A percentile compares a stretch with the other conserved stretches of the same genome.
Conservation (phyloP, 2,329 filamentous ascomycete genomes). For the Ophiostoma sp. region DNA sequence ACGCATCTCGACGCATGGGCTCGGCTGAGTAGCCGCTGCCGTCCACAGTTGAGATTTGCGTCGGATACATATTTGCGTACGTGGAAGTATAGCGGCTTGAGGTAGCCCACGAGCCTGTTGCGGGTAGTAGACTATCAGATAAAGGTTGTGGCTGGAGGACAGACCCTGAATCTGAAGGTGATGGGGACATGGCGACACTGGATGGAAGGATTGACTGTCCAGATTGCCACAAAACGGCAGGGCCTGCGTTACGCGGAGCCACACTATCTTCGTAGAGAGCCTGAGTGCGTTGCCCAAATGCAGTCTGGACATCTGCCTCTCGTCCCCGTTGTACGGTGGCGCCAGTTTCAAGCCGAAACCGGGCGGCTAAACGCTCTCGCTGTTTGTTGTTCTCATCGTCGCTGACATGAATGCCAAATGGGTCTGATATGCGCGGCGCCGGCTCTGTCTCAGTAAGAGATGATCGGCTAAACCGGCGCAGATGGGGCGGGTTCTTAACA, state of each 20-base stretch:
- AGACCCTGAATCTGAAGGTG: not conserved
- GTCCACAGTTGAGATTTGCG: conserved; percentile 11
- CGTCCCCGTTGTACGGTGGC: not conserved
- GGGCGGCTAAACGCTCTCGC: not conserved
- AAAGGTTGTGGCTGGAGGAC: not conserved
- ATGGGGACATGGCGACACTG: conserved; percentile 2
- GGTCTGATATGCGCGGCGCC: conserved; percentile 35
- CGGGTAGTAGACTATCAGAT: not conserved
- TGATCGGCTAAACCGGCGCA: conserved; percentile 30
- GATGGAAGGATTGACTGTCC: not conserved
- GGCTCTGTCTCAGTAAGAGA: conserved; percentile 45
- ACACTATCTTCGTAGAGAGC: not conserved
- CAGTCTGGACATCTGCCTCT: not conserved
- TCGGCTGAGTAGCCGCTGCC: conserved; percentile 21
- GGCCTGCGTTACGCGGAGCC: not conserved
- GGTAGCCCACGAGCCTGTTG: not conserved
- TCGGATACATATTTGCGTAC: conserved; percentile 3
- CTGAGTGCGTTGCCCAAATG: not conserved
- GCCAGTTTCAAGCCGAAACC: not conserved
- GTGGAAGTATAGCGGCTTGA: not conserved
- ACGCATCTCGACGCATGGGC: conserved; percentile 28
- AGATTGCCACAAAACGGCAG: not conserved
- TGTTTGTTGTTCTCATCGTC: conserved; percentile 29
- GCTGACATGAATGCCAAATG: conserved; percentile 31
- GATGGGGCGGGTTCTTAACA: conserved; percentile 14